These are phyloP conservation scores for Gypsophila paniculata DNA, from an alignment of 179 eudicot genomes.

Conservation along the genomic window DNA sequence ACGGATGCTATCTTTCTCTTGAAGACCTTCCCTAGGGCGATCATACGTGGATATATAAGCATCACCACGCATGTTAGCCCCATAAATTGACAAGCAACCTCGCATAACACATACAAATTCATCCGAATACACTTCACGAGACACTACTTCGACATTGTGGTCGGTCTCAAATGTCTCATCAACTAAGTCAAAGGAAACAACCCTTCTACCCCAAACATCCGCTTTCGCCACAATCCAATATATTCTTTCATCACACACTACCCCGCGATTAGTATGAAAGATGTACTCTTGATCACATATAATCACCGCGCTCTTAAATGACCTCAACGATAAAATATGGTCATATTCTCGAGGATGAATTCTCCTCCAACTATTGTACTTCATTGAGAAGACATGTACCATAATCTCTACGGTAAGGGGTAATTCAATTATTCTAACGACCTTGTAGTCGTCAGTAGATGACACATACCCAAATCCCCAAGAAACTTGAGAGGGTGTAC, in stretches of 20 bases:
- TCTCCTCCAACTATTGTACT: constrained; percentile 15
- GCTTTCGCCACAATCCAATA: constrained; percentile 14
- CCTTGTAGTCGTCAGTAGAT: constrained; percentile 17
- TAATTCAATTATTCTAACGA: constrained; percentile 21
- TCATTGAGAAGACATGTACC: constrained; percentile 20
- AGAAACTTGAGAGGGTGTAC: not conserved
- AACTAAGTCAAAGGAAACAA: constrained; percentile 17
- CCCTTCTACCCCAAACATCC: not conserved
- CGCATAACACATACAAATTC: constrained; percentile 11
- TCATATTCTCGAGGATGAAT: not conserved
- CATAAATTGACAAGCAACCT: constrained; percentile 18
- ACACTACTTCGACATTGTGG: not conserved
- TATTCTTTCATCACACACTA: constrained; percentile 16
- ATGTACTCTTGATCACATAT: not conserved
- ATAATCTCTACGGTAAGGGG: not conserved
- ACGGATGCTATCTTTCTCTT: not conserved
- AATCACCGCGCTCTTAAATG: not conserved
- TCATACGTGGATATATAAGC: not conserved
- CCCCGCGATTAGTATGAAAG: constrained; percentile 1
- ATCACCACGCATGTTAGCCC: constrained; percentile 1
- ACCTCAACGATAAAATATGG: not conserved
- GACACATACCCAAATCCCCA: constrained; percentile 28
- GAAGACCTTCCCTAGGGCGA: not conserved
- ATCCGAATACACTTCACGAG: not conserved
- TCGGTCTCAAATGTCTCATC: constrained; percentile 3